Base-by-base conservation (phyloP, 345 rosid species). In the Citrus unshiu region DNA sequence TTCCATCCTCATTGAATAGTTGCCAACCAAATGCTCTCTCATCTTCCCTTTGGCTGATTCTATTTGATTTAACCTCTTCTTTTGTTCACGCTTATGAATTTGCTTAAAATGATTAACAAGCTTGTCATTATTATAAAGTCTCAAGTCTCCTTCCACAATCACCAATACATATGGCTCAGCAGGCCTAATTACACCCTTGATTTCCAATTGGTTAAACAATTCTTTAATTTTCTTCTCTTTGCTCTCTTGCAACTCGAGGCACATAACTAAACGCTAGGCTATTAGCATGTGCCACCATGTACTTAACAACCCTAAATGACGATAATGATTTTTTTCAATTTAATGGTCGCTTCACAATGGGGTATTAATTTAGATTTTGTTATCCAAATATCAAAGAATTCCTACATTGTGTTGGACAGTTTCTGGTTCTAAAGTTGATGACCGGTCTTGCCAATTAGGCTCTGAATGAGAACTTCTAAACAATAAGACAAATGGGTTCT, bases 331-430 rank as follows among this genome's bases (percentile, higher is more conserved):
- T 81, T 84, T 85, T 89, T 27, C 29, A 95, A 93, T 88, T 86
- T 92, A 7, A 87, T 63, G 39, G 95, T 95, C 34, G 93, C 97
- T 13, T 91, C 95, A 77, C 77, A 89, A 0, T 94, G 93, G 43
- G 93, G 89, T 80, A 34, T 5, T 34, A 34, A 34, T 34, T 34
- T 4, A 4, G 37, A 34, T 34, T 35, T 90, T 93, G 80, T 89
- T 92, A 75, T 93, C 97, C 79, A 95, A 87, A 81, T 95, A 95
- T 97, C 97, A 95, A 90, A 93, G 91, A 61, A 92, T 73, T 34
- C 87, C 98, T 40, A 92, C 93, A 51, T 68, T 80, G 32, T 69
- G 78, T 21, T 70, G 86, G 63, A 77, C 65, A 25, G 46, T 27
- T 72, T 76, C 67, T 34, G 78, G 61, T 12, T 76, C 59, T 80